Percentiles rank a stretch among this genome's conserved stretches.
Conservation (phyloP, 2,329 filamentous ascomycete species). For the Fusarium burgessii region DNA sequence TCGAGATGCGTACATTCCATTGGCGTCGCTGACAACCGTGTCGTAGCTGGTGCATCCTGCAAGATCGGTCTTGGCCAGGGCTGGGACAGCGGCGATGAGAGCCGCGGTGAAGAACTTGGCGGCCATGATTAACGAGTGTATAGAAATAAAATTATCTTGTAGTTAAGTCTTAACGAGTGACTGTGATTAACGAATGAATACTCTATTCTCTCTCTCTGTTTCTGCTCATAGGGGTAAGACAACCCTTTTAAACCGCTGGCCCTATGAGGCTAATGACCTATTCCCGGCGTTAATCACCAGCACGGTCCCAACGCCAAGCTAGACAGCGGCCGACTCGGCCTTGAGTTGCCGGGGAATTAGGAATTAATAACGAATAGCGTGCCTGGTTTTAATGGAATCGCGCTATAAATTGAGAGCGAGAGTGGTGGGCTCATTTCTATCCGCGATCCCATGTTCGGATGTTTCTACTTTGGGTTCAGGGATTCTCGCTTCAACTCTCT, state of each 20-base stretch:
- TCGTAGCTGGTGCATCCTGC: slow-evolving; percentile 59
- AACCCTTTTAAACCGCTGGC: slow-evolving; percentile 26
- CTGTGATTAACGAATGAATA: slow-evolving; percentile 12
- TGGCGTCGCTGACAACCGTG: slow-evolving; percentile 46
- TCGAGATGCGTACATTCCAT: slow-evolving; percentile 57
- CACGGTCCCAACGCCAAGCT: slow-evolving; percentile 13
- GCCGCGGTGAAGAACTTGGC: slow-evolving; percentile 42
- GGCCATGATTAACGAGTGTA: slow-evolving; percentile 43
- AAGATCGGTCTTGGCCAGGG: slow-evolving; percentile 59
- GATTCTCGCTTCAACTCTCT: background rate
- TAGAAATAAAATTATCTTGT: background rate
- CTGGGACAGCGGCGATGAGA: slow-evolving; percentile 50
- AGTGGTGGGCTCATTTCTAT: slow-evolving; percentile 20
- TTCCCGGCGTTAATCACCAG: slow-evolving; percentile 26
- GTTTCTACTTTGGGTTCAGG: slow-evolving; percentile 13
- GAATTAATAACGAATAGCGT: background rate
- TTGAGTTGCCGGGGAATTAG: slow-evolving; percentile 13
- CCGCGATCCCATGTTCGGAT: slow-evolving; percentile 15
- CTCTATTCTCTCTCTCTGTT: background rate
- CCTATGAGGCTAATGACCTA: slow-evolving; percentile 9
- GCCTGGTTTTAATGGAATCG: background rate
- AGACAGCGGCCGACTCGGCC: slow-evolving; percentile 11
- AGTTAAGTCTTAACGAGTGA: slow-evolving; percentile 7
- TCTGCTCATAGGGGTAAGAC: background rate
- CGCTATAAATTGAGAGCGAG: background rate